Conservation (phyloP, 1,139 yeast species). For the Candida mesenterica region DNA sequence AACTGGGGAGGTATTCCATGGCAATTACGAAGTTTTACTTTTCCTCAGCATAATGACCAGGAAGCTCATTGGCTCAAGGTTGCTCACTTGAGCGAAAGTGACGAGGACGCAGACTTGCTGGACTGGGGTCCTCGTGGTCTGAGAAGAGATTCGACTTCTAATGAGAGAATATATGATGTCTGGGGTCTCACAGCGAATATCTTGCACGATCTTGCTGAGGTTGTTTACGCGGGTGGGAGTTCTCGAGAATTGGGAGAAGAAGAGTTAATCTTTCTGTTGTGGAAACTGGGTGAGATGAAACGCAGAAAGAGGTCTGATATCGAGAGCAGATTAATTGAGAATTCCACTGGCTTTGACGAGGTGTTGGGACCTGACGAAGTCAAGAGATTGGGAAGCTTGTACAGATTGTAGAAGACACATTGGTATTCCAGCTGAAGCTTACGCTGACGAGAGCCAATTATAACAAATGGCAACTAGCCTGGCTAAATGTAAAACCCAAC, state of each 20-base stretch:
- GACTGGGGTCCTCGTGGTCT: constrained; percentile 47
- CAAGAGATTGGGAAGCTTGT: constrained; percentile 37
- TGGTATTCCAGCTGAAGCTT: too few species aligned
- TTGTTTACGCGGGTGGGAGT: constrained; percentile 38
- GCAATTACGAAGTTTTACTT: constrained; percentile 60
- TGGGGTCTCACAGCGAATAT: constrained; percentile 95
- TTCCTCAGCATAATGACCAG: constrained; percentile 51
- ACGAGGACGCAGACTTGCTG: constrained; percentile 43
- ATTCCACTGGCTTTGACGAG: constrained; percentile 47
- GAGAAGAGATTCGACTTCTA: constrained; percentile 35
- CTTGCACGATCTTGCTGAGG: constrained; percentile 69
- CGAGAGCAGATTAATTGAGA: constrained; percentile 36
- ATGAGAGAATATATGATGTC: constrained; percentile 58
- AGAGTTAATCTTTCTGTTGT: constrained; percentile 57
- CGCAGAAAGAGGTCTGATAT: constrained; percentile 31
- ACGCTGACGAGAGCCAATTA: too few species aligned
- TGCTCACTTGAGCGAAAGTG: constrained; percentile 54
- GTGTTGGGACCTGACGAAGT: constrained; percentile 44
- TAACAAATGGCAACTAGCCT: too few species aligned
- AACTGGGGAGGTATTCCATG: constrained; percentile 74
- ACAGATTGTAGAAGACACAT: constrained; percentile 26
- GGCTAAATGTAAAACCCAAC: too few species aligned
- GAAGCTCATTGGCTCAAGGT: constrained; percentile 66
- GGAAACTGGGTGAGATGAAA: constrained; percentile 50
- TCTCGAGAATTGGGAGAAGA: constrained; percentile 56